These are phyloP conservation scores for Eurotiales sp. DNA, from an alignment of 2,329 filamentous ascomycete genomes.

Conservation along the genomic window DNA sequence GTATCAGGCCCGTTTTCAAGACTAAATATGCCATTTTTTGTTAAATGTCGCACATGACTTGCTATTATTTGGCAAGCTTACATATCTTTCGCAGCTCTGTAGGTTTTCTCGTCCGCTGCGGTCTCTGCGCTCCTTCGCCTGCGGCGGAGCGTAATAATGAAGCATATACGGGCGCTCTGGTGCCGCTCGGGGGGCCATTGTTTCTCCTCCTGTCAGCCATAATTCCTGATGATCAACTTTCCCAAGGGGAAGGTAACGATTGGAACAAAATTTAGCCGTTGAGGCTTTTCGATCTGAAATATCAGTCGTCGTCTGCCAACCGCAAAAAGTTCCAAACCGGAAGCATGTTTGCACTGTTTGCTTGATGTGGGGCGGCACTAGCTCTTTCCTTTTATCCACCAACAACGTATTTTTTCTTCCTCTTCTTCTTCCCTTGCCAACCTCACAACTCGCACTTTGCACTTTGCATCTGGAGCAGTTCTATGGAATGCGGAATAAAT, in stretches of 20 bases:
- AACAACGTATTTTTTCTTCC: constrained; percentile 8
- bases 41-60: constrained; percentile 9
- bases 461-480: not conserved
- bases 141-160: constrained; percentile 40
- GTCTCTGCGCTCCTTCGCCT: constrained; percentile 46
- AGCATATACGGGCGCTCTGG: constrained; percentile 68
- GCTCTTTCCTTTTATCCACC: constrained; percentile 16
- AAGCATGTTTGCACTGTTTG: constrained; percentile 40
- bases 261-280: not conserved
- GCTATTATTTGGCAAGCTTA: constrained; percentile 50
- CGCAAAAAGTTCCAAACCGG: constrained; percentile 33
- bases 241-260: not conserved
- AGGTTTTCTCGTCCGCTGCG: constrained; percentile 58
- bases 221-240: constrained; percentile 2
- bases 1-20: constrained; percentile 85
- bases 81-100: constrained; percentile 82
- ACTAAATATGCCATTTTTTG: constrained; percentile 49
- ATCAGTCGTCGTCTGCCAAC: too few species aligned
- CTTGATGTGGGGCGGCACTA: constrained; percentile 11
- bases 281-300: not conserved
- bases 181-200: constrained; percentile 79
- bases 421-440: not conserved
- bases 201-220: constrained; percentile 86
- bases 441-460: not conserved
- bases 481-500: not conserved